A percentile compares a stretch with the other conserved stretches of the same genome.
phyloP scores from a whole-genome alignment of 2,329 filamentous ascomycete species.

The Trichoderma sp. region DNA sequence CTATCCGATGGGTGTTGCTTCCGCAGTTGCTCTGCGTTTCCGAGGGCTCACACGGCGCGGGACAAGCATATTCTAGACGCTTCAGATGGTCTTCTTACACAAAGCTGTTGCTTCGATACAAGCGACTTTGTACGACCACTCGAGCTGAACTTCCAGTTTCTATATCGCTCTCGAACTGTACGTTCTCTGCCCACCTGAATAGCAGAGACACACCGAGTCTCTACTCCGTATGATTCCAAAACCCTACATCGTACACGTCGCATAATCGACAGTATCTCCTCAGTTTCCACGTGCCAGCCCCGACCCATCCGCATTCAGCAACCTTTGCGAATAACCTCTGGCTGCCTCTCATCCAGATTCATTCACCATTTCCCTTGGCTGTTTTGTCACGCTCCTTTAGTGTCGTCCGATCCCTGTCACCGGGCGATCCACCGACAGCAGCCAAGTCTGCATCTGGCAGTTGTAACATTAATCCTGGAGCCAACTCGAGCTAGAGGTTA shows the following conservation, averaged over 20 bases:
- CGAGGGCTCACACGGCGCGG: neutral
- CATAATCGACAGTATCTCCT: neutral
- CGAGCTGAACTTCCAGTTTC: neutral
- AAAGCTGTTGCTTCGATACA: too few relatives aligned
- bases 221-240: too few relatives aligned
- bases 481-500: too few relatives aligned
- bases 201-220: too few relatives aligned
- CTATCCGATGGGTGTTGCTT: constrained; percentile 7
- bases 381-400: neutral
- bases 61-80: too few relatives aligned
- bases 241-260: too few relatives aligned
- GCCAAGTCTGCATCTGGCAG: neutral
- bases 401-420: constrained; percentile 1
- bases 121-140: too few relatives aligned
- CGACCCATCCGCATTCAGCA: neutral
- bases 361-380: too few relatives aligned
- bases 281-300: neutral
- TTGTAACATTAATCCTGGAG: too few relatives aligned
- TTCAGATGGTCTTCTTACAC: too few relatives aligned
- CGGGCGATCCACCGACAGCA: neutral
- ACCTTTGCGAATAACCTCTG: neutral
- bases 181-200: neutral
- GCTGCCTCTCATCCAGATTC: neutral
- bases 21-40: neutral
- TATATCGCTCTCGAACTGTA: neutral